Conservation (phyloP, 2,329 filamentous ascomycete species). For the Chaetoscypha palmicola region DNA sequence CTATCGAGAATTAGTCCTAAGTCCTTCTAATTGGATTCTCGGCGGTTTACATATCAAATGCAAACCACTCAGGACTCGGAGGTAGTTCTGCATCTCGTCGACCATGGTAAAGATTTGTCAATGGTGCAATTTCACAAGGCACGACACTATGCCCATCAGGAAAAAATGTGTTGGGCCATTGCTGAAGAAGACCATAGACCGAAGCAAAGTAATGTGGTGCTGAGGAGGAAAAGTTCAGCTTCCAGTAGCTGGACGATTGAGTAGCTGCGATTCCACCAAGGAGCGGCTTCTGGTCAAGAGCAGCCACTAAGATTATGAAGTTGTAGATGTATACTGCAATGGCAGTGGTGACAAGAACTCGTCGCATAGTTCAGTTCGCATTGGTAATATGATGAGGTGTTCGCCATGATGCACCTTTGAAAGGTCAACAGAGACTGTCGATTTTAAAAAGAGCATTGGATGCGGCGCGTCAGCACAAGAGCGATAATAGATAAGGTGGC, state of each 20-base stretch:
- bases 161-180: slow-evolving; percentile 46
- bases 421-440: too few relatives aligned
- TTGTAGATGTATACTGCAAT: too few relatives aligned
- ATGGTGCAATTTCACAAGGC: slow-evolving; percentile 39
- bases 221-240: slow-evolving; percentile 41
- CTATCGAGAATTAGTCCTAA: slow-evolving; percentile 19
- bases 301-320: too few relatives aligned
- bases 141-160: slow-evolving; percentile 43
- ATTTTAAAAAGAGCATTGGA: too few relatives aligned
- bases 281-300: slow-evolving; percentile 2
- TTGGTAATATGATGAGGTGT: too few relatives aligned
- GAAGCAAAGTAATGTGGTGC: slow-evolving; percentile 44
- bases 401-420: too few relatives aligned
- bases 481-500: too few relatives aligned
- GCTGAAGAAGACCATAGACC: slow-evolving; percentile 39
- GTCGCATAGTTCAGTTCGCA: too few relatives aligned
- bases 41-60: slow-evolving; percentile 41
- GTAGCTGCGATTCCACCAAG: neutral
- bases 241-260: slow-evolving; percentile 19
- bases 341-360: too few relatives aligned
- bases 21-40: too few relatives aligned
- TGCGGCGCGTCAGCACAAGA: too few relatives aligned
- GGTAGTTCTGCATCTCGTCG: slow-evolving; percentile 35
- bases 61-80: slow-evolving; percentile 45
- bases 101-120: slow-evolving; percentile 44